These are phyloP conservation scores for Lactifluus echinatus DNA, from an alignment of 768 basidiomycete species.

Conservation along the genomic window DNA sequence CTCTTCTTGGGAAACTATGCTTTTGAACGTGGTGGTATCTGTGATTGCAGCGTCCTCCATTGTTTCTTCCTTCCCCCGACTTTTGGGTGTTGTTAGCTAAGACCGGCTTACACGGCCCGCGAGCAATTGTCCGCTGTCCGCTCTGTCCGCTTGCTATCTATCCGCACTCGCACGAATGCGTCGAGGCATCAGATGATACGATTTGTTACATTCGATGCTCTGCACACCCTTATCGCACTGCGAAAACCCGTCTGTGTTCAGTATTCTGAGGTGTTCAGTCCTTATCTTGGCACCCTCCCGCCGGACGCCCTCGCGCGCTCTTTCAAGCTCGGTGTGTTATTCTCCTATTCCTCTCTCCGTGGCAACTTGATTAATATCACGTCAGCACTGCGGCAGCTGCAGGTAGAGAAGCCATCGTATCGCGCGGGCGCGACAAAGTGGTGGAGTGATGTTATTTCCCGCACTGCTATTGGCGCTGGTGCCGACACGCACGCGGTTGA, in stretches of 20 bases:
- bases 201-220: constrained; percentile 69
- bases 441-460: constrained; percentile 73
- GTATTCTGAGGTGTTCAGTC: constrained; percentile 56
- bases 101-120: background rate
- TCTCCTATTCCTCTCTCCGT: background rate
- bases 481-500: constrained; percentile 52
- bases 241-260: constrained; percentile 59
- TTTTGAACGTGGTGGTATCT: constrained; percentile 36
- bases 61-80: too few relatives aligned
- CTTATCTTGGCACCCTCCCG: constrained; percentile 53
- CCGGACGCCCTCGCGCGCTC: constrained; percentile 45
- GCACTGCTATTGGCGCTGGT: constrained; percentile 69
- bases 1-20: constrained; percentile 58
- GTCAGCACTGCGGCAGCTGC: constrained; percentile 41
- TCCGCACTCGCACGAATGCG: too few relatives aligned
- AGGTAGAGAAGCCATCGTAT: constrained; percentile 54
- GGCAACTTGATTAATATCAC: background rate
- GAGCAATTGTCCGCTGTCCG: too few relatives aligned
- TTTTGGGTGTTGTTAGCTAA: too few relatives aligned
- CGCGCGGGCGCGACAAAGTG: constrained; percentile 44
- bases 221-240: constrained; percentile 68
- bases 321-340: constrained; percentile 47
- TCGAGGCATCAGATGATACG: constrained; percentile 32
- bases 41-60: background rate
- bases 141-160: too few relatives aligned